These are phyloP conservation scores for Beauveria australis DNA, from an alignment of 2,329 filamentous ascomycete species.

Conservation along the genomic window DNA sequence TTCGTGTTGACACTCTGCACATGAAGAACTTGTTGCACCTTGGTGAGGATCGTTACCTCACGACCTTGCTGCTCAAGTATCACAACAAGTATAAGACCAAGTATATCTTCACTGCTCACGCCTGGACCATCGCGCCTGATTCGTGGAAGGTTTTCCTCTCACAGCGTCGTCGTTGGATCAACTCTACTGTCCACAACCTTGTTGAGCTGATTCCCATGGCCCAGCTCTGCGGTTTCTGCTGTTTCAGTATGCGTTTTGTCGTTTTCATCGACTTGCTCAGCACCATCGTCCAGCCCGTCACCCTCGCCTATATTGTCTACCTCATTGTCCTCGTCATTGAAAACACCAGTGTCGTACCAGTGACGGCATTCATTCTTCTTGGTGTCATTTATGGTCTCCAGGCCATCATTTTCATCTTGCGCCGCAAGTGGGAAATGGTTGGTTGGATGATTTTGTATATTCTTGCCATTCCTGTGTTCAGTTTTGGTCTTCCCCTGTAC, in stretches of 20 bases:
- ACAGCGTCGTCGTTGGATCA: slow-evolving; percentile 98
- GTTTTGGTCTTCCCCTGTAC: slow-evolving; percentile 82
- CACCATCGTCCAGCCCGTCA: slow-evolving; percentile 86
- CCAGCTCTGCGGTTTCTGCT: slow-evolving; percentile 98
- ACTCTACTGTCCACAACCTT: slow-evolving; percentile 96
- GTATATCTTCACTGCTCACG: slow-evolving; percentile 85
- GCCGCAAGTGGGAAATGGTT: slow-evolving; percentile 98
- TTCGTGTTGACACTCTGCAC: slow-evolving; percentile 94
- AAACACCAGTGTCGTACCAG: slow-evolving; percentile 58
- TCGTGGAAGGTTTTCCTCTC: slow-evolving; percentile 92
- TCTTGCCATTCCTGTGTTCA: slow-evolving; percentile 82
- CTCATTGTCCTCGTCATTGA: slow-evolving; percentile 66
- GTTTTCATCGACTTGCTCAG: slow-evolving; percentile 91
- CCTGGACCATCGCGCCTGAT: slow-evolving; percentile 95
- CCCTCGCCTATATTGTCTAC: slow-evolving; percentile 81
- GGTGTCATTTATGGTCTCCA: slow-evolving; percentile 97
- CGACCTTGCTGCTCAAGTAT: slow-evolving; percentile 84
- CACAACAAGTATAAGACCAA: slow-evolving; percentile 97
- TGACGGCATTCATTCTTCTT: slow-evolving; percentile 83
- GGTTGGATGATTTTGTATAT: slow-evolving; percentile 99
- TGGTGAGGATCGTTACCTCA: slow-evolving; percentile 95
- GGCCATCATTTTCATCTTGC: slow-evolving; percentile 91
- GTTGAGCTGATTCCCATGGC: slow-evolving; percentile 89
- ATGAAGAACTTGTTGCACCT: slow-evolving; percentile 98
- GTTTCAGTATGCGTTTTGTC: slow-evolving; percentile 98